Evolutionary conservation across 768 basidiomycete species (phyloP), one percentile per base, ranked within the genome.

Genomic region (Mycena filopes): DNA sequence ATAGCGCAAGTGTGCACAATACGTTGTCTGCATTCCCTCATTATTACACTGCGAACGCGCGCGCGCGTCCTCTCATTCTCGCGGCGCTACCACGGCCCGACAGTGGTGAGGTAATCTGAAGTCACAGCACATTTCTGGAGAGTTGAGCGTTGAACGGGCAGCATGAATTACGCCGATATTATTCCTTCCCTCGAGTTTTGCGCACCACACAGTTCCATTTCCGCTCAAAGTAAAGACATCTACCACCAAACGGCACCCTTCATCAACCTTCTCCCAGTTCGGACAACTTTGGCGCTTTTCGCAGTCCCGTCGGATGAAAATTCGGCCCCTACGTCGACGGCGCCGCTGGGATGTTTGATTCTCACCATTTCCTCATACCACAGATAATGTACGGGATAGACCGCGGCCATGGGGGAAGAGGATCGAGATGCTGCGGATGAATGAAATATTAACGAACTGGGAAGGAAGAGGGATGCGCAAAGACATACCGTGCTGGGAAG

Each of bases 191-290:
- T 36, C 36, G 10, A 36, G 2, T 36, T 36, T 36, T 11, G 10
- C 36, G 11, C 36, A 36, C 36, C 31, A 33, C 5, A n/a, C n/a
- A 6, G 5, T 33, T 33, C 31, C 31, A 33, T 12, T 33, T 33
- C 7, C 31, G 12, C 7, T 6, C 31, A n/a, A n/a, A n/a, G n/a
- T n/a, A n/a, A n/a, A 11, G 33, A 18, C 25, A 54, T 45, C 38
- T 71, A 90, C 86, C 89, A 89, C 82, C 84, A 92, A 1, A 89
- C 90, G 0, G 75, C 79, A 0, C 92, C 92, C 64, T 83, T 84
- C 91, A 93, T 93, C 65, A 93, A 74, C 68, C 88, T 78, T 62
- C 89, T 81, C 1, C 91, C 92, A 3, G 90, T 93, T 59, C 90
- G 76, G 25, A 90, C 81, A 21, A 91, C 90, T 68, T 85, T 86